Conservation (phyloP, 495 filamentous ascomycete genomes). For the Massariosphaeria phaeospora region DNA sequence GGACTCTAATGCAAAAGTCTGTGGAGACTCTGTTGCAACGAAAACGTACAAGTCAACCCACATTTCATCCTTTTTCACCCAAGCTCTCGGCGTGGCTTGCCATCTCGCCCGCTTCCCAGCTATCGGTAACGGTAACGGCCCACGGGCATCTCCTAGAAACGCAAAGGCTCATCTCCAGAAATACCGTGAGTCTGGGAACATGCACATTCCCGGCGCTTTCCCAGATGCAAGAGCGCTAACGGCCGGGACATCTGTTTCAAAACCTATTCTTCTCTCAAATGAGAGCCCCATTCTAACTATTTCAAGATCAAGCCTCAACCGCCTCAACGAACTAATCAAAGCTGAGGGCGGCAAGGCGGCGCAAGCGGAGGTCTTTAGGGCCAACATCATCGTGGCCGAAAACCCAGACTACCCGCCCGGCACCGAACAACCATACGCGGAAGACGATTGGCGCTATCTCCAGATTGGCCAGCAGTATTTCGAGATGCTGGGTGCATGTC, state of each 20-base stretch:
- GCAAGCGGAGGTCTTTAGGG: conserved; percentile 69
- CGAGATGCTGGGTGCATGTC: conserved; percentile 72
- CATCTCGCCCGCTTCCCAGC: conserved; percentile 74
- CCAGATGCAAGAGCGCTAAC: conserved; percentile 47
- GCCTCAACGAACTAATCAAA: conserved; percentile 66
- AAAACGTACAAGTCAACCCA: conserved; percentile 60
- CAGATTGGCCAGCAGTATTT: conserved; percentile 53
- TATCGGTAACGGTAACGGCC: conserved; percentile 40
- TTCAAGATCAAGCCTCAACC: conserved; percentile 70
- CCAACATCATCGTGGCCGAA: conserved; percentile 72
- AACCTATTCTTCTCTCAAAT: conserved; percentile 77
- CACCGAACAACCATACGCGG: conserved; percentile 53
- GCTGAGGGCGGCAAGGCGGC: conserved; percentile 54
- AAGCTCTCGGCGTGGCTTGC: conserved; percentile 68
- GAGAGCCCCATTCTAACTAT: conserved; percentile 88
- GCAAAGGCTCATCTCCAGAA: conserved; percentile 60
- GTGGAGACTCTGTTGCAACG: conserved; percentile 67
- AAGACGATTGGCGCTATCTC: conserved; percentile 53
- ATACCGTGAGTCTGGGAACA: conserved; percentile 32
- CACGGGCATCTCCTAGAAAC: conserved; percentile 53
- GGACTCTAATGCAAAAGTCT: conserved; percentile 58
- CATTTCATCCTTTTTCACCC: conserved; percentile 69
- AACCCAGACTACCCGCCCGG: conserved; percentile 42
- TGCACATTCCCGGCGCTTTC: conserved; percentile 53
- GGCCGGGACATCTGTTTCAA: conserved; percentile 37